Percentiles rank a stretch among this genome's conserved stretches.
phyloP scores from a whole-genome alignment of 176 grass and related monocot species.

The Saccharum officinarum region DNA sequence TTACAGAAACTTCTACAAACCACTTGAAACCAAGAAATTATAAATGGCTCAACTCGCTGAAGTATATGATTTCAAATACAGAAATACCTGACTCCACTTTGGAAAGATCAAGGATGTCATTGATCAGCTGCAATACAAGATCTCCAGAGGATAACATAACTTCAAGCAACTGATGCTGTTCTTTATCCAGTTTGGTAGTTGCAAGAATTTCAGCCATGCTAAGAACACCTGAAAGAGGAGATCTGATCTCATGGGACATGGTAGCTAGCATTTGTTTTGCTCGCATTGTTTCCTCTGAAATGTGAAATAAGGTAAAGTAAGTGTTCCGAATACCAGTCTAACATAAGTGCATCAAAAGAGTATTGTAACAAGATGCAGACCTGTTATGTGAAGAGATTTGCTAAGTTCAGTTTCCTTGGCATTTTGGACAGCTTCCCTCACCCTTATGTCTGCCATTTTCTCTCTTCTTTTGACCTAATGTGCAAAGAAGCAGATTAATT shows the following conservation, averaged over 20 bases:
- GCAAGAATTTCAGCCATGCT: constrained; percentile 94
- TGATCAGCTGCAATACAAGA: constrained; percentile 91
- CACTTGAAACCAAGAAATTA: constrained; percentile 22
- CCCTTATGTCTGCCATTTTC: constrained; percentile 72
- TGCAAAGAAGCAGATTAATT: constrained; percentile 34
- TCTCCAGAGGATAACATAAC: constrained; percentile 98
- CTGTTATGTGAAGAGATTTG: constrained; percentile 87
- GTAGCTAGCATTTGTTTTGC: constrained; percentile 98
- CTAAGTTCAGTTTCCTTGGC: constrained; percentile 93
- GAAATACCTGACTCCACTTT: constrained; percentile 95
- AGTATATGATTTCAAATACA: constrained; percentile 36
- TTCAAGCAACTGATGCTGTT: constrained; percentile 83
- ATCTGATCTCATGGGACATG: constrained; percentile 98
- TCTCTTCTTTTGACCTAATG: constrained; percentile 76
- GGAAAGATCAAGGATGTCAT: constrained; percentile 98
- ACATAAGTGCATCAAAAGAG: neutral
- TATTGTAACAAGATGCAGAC: constrained; percentile 47
- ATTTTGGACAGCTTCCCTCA: constrained; percentile 85
- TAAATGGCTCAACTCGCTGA: constrained; percentile 6
- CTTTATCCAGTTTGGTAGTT: constrained; percentile 69
- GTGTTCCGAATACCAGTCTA: constrained; percentile 25
- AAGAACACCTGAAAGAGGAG: constrained; percentile 88
- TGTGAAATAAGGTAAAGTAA: constrained; percentile 11
- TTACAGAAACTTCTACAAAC: neutral
- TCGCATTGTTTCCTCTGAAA: constrained; percentile 93